These are phyloP conservation scores for Phylloporus rhodoxanthus DNA, from an alignment of 768 basidiomycete species.

Conservation along the genomic window DNA sequence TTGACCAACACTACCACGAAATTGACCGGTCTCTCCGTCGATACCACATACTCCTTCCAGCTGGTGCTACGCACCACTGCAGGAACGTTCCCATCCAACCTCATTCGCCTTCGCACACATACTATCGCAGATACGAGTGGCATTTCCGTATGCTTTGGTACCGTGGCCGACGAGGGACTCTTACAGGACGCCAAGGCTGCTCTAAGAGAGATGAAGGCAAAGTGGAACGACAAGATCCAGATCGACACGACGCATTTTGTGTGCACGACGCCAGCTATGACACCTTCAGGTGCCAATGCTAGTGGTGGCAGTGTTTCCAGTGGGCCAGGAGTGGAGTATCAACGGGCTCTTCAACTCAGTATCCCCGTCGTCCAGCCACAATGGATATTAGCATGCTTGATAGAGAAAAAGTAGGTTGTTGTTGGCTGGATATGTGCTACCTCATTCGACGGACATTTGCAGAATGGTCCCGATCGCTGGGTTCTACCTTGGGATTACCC, in stretches of 20 bases:
- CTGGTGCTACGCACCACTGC: constrained; percentile 89
- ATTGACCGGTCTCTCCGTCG: constrained; percentile 72
- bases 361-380: constrained; percentile 94
- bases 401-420: constrained; percentile 68
- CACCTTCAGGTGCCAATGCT: constrained; percentile 50
- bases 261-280: constrained; percentile 81
- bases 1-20: constrained; percentile 83
- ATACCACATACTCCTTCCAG: constrained; percentile 90
- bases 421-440: not conserved
- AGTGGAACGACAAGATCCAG: constrained; percentile 89
- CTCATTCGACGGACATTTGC: constrained; percentile 1
- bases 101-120: constrained; percentile 81
- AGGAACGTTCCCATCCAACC: constrained; percentile 82
- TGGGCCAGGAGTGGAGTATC: constrained; percentile 81
- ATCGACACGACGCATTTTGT: constrained; percentile 99
- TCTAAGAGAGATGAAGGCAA: constrained; percentile 78
- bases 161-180: constrained; percentile 68
- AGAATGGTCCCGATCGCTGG: constrained; percentile 85
- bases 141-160: constrained; percentile 92
- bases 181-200: constrained; percentile 80
- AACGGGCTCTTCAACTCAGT: constrained; percentile 88
- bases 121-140: constrained; percentile 95
- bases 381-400: constrained; percentile 87
- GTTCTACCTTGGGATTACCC: constrained; percentile 74
- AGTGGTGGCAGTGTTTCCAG: constrained; percentile 48